Evolutionary conservation across 768 basidiomycete species (phyloP).

Genomic region (Cubamyces lactineus): DNA sequence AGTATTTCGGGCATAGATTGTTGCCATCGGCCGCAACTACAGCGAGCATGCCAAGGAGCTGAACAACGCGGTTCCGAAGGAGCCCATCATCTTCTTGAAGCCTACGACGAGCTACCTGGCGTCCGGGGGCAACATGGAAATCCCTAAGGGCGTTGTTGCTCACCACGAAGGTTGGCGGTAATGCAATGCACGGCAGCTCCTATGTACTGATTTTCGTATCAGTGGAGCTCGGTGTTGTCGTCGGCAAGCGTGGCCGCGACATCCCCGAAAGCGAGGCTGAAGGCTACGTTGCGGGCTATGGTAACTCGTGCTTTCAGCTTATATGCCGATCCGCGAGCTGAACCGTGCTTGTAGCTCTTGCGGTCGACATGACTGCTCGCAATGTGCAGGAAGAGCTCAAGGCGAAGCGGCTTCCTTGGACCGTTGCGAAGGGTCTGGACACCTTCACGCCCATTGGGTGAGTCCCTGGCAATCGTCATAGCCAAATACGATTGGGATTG

Average conservation of each 20-base stretch:
- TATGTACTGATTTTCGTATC: not conserved
- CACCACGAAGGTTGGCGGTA: conserved; percentile 83
- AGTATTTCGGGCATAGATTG: conserved; percentile 57
- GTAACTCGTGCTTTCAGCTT: conserved; percentile 45
- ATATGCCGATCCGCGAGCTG: not conserved
- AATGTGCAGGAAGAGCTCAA: conserved; percentile 95
- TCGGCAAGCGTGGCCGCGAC: conserved; percentile 85
- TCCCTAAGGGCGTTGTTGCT: conserved; percentile 79
- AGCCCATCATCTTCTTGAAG: conserved; percentile 99
- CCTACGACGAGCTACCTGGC: conserved; percentile 88
- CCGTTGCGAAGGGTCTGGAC: conserved; percentile 95
- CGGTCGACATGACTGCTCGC: conserved; percentile 95
- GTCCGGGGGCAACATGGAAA: conserved; percentile 80
- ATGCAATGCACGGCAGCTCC: not conserved
- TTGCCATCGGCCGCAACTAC: conserved; percentile 96
- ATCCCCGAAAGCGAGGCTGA: conserved; percentile 74
- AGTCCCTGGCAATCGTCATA: conserved; percentile 19
- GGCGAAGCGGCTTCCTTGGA: conserved; percentile 95
- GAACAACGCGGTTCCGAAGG: conserved; percentile 84
- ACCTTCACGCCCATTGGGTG: conserved; percentile 94
- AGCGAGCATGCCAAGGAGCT: conserved; percentile 91
- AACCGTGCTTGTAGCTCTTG: conserved; percentile 60
- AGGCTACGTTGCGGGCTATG: conserved; percentile 88
- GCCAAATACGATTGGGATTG: conserved; percentile 8
- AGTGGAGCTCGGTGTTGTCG: conserved; percentile 98